A percentile compares a stretch with the other conserved stretches of the same genome.
Conservation (phyloP, 1,139 yeast species). For the Candida sojae region DNA sequence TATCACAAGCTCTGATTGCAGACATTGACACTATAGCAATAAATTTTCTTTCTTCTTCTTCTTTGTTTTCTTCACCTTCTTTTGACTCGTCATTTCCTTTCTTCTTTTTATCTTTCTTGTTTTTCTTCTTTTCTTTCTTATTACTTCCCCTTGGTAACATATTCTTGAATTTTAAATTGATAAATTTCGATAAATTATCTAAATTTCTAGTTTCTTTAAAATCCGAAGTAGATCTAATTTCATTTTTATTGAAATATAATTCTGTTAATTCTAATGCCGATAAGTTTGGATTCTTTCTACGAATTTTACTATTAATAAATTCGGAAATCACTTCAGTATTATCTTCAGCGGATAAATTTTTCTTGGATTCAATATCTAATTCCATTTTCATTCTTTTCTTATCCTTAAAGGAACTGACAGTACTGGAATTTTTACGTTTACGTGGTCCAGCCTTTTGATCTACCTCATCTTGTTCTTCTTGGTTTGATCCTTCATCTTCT, state of each 20-base stretch:
- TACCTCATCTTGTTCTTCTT: slow-evolving; percentile 12
- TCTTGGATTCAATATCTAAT: slow-evolving; percentile 53
- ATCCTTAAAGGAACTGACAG: slow-evolving; percentile 38
- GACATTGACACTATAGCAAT: slow-evolving; percentile 66
- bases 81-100: slow-evolving; percentile 15
- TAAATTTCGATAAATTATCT: slow-evolving; percentile 47
- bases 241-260: slow-evolving; percentile 47
- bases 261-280: slow-evolving; percentile 67
- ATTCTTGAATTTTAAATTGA: slow-evolving; percentile 43
- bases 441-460: slow-evolving; percentile 5
- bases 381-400: slow-evolving; percentile 65
- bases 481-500: slow-evolving; percentile 12
- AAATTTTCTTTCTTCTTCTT: slow-evolving; percentile 40
- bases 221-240: slow-evolving; percentile 53
- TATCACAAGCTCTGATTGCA: slow-evolving; percentile 74
- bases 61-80: slow-evolving; percentile 19
- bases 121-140: slow-evolving; percentile 26
- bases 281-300: slow-evolving; percentile 54
- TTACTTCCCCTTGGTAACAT: slow-evolving; percentile 35
- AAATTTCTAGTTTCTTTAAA: slow-evolving; percentile 48
- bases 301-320: slow-evolving; percentile 53
- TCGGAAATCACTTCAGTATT: slow-evolving; percentile 62
- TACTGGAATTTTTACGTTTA: slow-evolving; percentile 14
- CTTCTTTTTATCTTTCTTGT: slow-evolving; percentile 17
- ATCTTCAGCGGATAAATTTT: slow-evolving; percentile 45